Evolutionary conservation across 2,329 filamentous ascomycete species (phyloP).

Genomic region (Aspergillus cejpii): DNA sequence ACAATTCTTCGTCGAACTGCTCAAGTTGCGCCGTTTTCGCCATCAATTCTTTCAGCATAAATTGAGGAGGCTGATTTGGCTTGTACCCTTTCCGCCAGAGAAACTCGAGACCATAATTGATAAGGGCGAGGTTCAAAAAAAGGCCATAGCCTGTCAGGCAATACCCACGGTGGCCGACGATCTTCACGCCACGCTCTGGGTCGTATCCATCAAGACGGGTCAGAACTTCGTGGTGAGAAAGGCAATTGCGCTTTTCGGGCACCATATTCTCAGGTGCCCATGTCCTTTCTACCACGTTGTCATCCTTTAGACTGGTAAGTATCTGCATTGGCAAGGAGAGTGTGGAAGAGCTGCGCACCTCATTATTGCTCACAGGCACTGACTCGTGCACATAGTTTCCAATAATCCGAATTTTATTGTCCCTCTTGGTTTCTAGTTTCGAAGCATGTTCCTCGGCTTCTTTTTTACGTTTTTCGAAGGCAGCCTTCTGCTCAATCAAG

Average conservation of each 20-base stretch:
- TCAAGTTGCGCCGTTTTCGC: slow-evolving; percentile 95
- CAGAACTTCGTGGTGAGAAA: slow-evolving; percentile 94
- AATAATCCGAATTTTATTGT: slow-evolving; percentile 73
- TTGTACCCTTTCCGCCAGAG: slow-evolving; percentile 73
- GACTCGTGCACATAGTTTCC: slow-evolving; percentile 89
- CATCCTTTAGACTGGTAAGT: slow-evolving; percentile 47
- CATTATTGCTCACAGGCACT: slow-evolving; percentile 74
- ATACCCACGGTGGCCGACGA: slow-evolving; percentile 91
- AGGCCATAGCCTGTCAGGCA: slow-evolving; percentile 86
- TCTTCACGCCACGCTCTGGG: slow-evolving; percentile 83
- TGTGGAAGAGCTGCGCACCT: slow-evolving; percentile 44
- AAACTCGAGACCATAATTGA: slow-evolving; percentile 93
- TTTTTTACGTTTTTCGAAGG: slow-evolving; percentile 76
- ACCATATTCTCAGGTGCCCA: slow-evolving; percentile 73
- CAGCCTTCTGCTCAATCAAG: slow-evolving; percentile 68
- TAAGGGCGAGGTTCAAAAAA: slow-evolving; percentile 82
- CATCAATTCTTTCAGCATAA: slow-evolving; percentile 95
- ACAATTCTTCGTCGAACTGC: slow-evolving; percentile 95
- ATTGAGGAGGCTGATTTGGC: slow-evolving; percentile 78
- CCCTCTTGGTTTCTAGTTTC: slow-evolving; percentile 67
- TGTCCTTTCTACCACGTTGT: slow-evolving; percentile 68
- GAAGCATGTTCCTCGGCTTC: slow-evolving; percentile 64
- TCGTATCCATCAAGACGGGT: slow-evolving; percentile 85
- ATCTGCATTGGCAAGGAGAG: neutral
- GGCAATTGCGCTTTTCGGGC: slow-evolving; percentile 66